Evolutionary conservation across 768 basidiomycete species (phyloP).

Genomic region (Tricholoma sp.): DNA sequence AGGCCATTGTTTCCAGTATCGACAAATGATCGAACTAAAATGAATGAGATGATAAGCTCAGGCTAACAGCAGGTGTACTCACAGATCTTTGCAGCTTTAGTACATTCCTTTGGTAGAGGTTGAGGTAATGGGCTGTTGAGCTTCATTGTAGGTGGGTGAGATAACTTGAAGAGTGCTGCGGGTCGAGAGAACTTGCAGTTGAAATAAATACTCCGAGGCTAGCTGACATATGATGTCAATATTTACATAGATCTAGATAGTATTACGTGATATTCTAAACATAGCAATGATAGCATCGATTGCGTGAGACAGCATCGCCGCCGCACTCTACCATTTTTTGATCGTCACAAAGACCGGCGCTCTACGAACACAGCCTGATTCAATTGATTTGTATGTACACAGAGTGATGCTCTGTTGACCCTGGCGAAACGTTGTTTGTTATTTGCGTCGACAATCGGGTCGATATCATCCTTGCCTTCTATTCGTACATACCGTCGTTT

Average conservation of each 20-base stretch:
- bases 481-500: too few relatives aligned
- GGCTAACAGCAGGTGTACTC: slow-evolving; percentile 21
- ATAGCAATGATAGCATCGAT: too few relatives aligned
- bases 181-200: not conserved
- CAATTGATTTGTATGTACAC: too few relatives aligned
- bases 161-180: not conserved
- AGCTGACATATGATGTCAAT: not conserved
- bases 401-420: too few relatives aligned
- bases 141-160: slow-evolving; percentile 30
- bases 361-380: too few relatives aligned
- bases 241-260: not conserved
- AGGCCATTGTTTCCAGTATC: slow-evolving; percentile 77
- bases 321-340: too few relatives aligned
- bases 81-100: slow-evolving; percentile 88
- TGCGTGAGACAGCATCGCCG: too few relatives aligned
- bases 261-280: not conserved
- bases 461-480: too few relatives aligned
- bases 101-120: slow-evolving; percentile 75
- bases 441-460: too few relatives aligned
- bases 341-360: too few relatives aligned
- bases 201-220: not conserved
- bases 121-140: slow-evolving; percentile 47
- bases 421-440: too few relatives aligned
- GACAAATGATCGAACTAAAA: slow-evolving; percentile 77
- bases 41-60: slow-evolving; percentile 1